Evolutionary conservation across 208 protist genomes (phyloP).

Genomic region (Angomonas desouzai): DNA sequence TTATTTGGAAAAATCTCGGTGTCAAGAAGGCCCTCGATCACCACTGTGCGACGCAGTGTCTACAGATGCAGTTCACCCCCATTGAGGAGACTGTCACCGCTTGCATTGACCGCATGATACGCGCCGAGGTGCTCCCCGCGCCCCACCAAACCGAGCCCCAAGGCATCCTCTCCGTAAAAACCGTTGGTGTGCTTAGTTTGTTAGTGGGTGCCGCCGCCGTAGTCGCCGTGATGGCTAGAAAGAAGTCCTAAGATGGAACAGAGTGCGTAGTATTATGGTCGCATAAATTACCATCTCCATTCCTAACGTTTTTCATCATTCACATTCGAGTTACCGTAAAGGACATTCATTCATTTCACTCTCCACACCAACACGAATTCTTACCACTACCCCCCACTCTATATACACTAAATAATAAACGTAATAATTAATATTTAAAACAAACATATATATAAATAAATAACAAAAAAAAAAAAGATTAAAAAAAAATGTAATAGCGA

Average conservation of each 20-base stretch:
- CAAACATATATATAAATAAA: background rate
- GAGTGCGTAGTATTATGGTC: too few species aligned
- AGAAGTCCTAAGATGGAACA: slow-evolving; percentile 11
- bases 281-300: too few species aligned
- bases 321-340: too few species aligned
- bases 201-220: slow-evolving; percentile 18
- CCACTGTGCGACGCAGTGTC: slow-evolving; percentile 37
- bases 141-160: slow-evolving; percentile 16
- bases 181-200: slow-evolving; percentile 17
- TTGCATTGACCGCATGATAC: slow-evolving; percentile 69
- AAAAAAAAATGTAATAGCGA: slow-evolving; percentile 2
- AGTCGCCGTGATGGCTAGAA: slow-evolving; percentile 14
- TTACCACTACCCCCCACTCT: background rate
- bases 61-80: slow-evolving; percentile 71
- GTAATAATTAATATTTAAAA: slow-evolving; percentile 4
- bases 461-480: slow-evolving; percentile 12
- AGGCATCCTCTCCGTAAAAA: background rate
- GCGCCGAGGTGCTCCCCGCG: slow-evolving; percentile 33
- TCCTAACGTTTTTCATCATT: too few species aligned
- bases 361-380: background rate
- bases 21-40: slow-evolving; percentile 74
- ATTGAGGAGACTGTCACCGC: slow-evolving; percentile 70
- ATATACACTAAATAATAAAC: background rate
- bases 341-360: too few species aligned
- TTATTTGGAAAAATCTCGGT: slow-evolving; percentile 81